Evolutionary conservation across 306 rosid species (phyloP).

Genomic region (Begonia peltatifolia): DNA sequence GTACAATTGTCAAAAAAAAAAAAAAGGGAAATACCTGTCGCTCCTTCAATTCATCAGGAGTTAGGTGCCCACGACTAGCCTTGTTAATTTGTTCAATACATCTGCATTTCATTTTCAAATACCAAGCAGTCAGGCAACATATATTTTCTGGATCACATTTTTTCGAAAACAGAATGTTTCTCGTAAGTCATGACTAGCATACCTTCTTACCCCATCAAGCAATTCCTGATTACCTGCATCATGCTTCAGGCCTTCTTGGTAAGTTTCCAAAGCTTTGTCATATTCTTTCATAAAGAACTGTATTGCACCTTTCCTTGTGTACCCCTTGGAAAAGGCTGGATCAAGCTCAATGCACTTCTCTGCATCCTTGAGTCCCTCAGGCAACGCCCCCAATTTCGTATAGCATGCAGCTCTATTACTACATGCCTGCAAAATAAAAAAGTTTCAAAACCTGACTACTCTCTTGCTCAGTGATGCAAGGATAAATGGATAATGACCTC

Average conservation of each 20-base stretch:
- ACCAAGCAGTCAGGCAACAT: neutral
- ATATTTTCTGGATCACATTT: too few species aligned
- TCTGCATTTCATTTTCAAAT: constrained; percentile 27
- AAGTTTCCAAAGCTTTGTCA: constrained; percentile 92
- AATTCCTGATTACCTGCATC: constrained; percentile 72
- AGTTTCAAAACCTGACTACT: neutral
- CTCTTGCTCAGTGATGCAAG: too few species aligned
- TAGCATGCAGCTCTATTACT: constrained; percentile 96
- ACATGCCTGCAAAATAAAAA: constrained; percentile 42
- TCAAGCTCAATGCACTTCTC: constrained; percentile 93
- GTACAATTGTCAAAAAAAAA: neutral
- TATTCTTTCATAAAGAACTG: constrained; percentile 95
- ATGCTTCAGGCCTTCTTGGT: constrained; percentile 68
- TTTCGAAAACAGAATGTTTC: too few species aligned
- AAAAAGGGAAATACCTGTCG: constrained; percentile 68
- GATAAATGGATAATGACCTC: too few species aligned
- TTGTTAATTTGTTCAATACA: constrained; percentile 79
- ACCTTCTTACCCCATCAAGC: constrained; percentile 78
- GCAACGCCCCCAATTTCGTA: constrained; percentile 86
- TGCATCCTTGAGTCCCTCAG: constrained; percentile 95
- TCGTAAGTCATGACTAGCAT: neutral
- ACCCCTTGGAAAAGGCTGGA: constrained; percentile 81
- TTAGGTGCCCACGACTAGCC: constrained; percentile 89
- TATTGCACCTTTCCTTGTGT: constrained; percentile 76
- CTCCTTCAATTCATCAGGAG: constrained; percentile 85